Percentiles rank a stretch among this genome's conserved stretches.
These are phyloP conservation scores for Sporothrix inflata DNA, from an alignment of 2,329 filamentous ascomycete genomes.

Conservation along the genomic window DNA sequence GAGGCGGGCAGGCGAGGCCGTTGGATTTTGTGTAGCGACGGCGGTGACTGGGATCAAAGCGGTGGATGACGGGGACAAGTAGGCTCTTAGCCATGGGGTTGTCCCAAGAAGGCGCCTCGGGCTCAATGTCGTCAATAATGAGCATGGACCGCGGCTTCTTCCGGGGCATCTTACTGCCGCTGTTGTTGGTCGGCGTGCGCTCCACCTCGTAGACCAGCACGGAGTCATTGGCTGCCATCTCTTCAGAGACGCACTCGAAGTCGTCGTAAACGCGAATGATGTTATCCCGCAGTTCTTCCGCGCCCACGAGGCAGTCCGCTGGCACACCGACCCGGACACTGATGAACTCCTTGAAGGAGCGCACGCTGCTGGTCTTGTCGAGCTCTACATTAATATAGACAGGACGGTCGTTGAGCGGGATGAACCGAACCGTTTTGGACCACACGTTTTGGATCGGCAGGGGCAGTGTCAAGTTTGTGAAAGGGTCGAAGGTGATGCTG, in stretches of 20 bases:
- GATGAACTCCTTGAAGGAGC: slow-evolving; percentile 69
- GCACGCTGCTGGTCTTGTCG: slow-evolving; percentile 73
- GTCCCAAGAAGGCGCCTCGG: slow-evolving; percentile 57
- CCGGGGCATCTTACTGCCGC: slow-evolving; percentile 53
- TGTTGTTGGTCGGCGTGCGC: slow-evolving; percentile 75
- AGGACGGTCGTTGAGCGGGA: slow-evolving; percentile 72
- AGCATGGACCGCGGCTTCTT: slow-evolving; percentile 57
- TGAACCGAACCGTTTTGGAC: slow-evolving; percentile 73
- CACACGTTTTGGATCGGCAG: slow-evolving; percentile 85
- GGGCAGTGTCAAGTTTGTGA: slow-evolving; percentile 90
- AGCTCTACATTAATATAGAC: slow-evolving; percentile 77
- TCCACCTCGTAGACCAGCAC: slow-evolving; percentile 79
- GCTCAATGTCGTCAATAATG: slow-evolving; percentile 51
- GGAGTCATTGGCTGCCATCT: slow-evolving; percentile 68
- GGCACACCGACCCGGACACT: slow-evolving; percentile 69
- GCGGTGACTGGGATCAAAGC: slow-evolving; percentile 44
- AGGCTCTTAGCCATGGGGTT: slow-evolving; percentile 67
- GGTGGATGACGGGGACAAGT: slow-evolving; percentile 72
- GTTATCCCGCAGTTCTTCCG: slow-evolving; percentile 79
- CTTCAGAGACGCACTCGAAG: slow-evolving; percentile 66
- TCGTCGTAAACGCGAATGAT: slow-evolving; percentile 90
- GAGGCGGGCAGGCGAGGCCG: slow-evolving; percentile 51
- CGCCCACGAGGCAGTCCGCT: slow-evolving; percentile 70
- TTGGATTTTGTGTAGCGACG: slow-evolving; percentile 25
- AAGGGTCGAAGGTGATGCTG: slow-evolving; percentile 98